phyloP scores from a whole-genome alignment of 2,329 filamentous ascomycete species.

The Didymella exigua region DNA sequence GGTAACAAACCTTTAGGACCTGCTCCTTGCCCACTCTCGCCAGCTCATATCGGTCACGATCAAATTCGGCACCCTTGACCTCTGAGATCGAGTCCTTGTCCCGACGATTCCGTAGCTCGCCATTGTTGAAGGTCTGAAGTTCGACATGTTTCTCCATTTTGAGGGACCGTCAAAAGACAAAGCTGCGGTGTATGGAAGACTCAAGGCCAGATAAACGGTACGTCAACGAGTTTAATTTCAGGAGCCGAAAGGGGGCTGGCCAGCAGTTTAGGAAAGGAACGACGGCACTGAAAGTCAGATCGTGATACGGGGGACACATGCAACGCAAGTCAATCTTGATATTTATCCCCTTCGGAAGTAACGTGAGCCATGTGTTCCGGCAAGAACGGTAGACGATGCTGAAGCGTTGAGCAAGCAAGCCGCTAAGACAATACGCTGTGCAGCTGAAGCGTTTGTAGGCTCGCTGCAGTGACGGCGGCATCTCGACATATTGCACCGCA shows the following conservation, averaged over 20 bases:
- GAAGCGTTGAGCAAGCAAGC: conserved; percentile 22
- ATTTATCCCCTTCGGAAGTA: conserved; percentile 38
- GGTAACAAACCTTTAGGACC: conserved; percentile 41
- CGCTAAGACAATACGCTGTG: conserved; percentile 25
- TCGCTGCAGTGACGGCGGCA: conserved; percentile 38
- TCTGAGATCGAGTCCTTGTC: conserved; percentile 32
- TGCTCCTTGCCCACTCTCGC: conserved; percentile 45
- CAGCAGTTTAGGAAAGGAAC: conserved; percentile 27
- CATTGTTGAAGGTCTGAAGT: conserved; percentile 36
- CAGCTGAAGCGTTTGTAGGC: conserved; percentile 34
- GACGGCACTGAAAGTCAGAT: conserved; percentile 21
- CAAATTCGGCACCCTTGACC: conserved; percentile 34
- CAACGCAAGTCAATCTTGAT: conserved; percentile 45
- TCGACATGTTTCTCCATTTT: conserved; percentile 43
- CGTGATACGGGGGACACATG: conserved; percentile 42
- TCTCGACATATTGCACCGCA: conserved; percentile 42
- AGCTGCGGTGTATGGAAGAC: neutral
- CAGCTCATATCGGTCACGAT: conserved; percentile 43
- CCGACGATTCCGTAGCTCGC: conserved; percentile 29
- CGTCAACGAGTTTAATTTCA: conserved; percentile 11
- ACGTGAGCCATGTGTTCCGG: conserved; percentile 42
- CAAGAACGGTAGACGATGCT: conserved; percentile 28
- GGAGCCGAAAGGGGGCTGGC: conserved; percentile 15
- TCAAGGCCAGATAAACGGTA: neutral
- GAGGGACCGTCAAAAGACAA: neutral